Evolutionary conservation across 257 asterid genomes (phyloP).

Genomic region (Solanum chmielewskii): DNA sequence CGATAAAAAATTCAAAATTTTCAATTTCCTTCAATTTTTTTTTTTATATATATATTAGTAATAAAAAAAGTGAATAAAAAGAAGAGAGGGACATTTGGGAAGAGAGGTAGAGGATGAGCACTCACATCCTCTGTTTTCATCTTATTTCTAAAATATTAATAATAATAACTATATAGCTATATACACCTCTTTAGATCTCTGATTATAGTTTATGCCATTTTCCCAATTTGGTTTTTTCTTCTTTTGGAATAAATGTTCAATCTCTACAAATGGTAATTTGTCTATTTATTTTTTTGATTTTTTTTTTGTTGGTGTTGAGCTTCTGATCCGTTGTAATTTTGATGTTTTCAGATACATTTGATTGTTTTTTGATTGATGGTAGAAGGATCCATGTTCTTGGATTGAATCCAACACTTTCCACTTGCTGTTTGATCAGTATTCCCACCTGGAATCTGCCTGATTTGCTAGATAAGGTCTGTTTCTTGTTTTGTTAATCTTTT

Average conservation of each 20-base stretch:
- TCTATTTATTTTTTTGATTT: neutral
- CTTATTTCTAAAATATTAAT: neutral
- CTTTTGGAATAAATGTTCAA: neutral
- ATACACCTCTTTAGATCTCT: neutral
- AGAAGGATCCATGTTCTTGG: neutral
- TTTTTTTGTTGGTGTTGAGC: neutral
- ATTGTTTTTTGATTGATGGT: neutral
- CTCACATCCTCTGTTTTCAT: conserved; percentile 7
- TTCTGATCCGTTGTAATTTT: neutral
- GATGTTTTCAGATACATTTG: neutral
- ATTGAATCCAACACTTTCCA: conserved; percentile 32
- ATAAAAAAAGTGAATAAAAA: neutral
- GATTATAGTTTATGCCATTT: neutral
- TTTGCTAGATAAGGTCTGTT: conserved; percentile 57
- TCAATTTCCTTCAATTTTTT: neutral
- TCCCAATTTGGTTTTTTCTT: neutral
- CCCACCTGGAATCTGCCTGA: conserved; percentile 49
- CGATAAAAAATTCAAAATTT: neutral
- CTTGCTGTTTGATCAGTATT: conserved; percentile 44
- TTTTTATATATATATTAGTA: neutral
- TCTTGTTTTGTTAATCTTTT: conserved; percentile 1
- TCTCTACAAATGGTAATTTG: neutral
- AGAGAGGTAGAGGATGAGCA: conserved; percentile 2
- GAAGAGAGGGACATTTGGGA: conserved; percentile 1
- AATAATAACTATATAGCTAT: neutral